Evolutionary conservation across 2,329 filamentous ascomycete genomes (phyloP), one percentile per base, ranked within the genome.

Genomic region (Thermothelomyces thermophilus): DNA sequence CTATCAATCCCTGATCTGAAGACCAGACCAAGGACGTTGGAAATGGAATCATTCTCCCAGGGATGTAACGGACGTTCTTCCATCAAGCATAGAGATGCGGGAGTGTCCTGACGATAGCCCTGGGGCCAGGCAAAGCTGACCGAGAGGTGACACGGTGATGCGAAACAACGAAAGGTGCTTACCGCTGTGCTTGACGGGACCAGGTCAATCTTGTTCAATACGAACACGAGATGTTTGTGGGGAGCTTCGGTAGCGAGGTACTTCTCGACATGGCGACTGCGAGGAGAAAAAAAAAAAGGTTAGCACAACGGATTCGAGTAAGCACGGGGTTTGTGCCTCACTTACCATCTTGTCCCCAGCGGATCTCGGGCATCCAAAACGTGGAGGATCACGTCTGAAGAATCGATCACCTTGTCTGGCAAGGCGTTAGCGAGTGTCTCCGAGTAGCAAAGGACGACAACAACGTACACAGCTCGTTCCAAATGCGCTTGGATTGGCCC

Each of bases 1-100:
- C 76, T 75, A 74, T 85, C 86, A 83, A 79, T 77, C 80, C 76
- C 70, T 70, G 68, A 72, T 76, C 80, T 80, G 73, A 80, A 53
- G 50, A 60, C 59, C 54, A 79, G 71, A 77, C 76, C 73, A 69
- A 72, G 73, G 69, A 75, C 73, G 77, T 81, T 84, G 86, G 83
- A 77, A 73, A 75, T 76, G 76, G 76, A 68, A 66, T 96, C 75
- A 69, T 83, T 98, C 81, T 97, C 84, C 93, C 93, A 96, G 88
- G 82, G 86, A 86, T 89, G 87, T 98, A 98, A 98, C 93, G 94
- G 90, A 88, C 79, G 72, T 71, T 42, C 81, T 83, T 84, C 85
- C 87, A 93, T 83, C 68, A 76, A 53, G 66, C 72, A 68, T 66
- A 75, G 71, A 66, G 52, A 73, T 77, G 81, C 72, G 72, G 74